Percentiles rank a stretch among this genome's conserved stretches.
These are phyloP conservation scores for Penicillium paradoxum DNA, from an alignment of 495 filamentous ascomycete genomes.

Conservation along the genomic window DNA sequence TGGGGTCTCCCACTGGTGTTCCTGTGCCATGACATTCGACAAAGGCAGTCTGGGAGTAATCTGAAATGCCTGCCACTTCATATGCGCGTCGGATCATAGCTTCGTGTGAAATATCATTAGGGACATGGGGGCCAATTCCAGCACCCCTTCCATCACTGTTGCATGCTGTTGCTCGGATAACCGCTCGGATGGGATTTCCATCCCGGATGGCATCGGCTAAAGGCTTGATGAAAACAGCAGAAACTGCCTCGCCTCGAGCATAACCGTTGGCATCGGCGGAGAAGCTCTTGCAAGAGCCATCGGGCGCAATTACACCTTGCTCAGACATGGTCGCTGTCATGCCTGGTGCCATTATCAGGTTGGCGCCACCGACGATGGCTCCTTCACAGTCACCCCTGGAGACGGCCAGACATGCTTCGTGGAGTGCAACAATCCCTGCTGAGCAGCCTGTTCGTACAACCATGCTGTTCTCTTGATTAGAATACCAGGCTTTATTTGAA, in stretches of 20 bases:
- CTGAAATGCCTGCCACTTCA: constrained; percentile 21
- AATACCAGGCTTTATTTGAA: too few relatives aligned
- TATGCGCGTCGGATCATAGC: constrained; percentile 35
- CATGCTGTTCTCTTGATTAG: constrained; percentile 8
- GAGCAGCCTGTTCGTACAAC: constrained; percentile 35
- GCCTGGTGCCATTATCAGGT: constrained; percentile 35
- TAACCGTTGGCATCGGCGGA: constrained; percentile 59
- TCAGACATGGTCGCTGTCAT: constrained; percentile 29
- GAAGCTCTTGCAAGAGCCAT: constrained; percentile 50
- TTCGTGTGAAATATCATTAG: constrained; percentile 26
- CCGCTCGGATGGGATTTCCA: constrained; percentile 33
- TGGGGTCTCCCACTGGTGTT: constrained; percentile 33
- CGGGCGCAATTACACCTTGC: constrained; percentile 25
- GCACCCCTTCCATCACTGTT: constrained; percentile 34
- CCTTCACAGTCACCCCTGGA: constrained; percentile 18
- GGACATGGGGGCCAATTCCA: constrained; percentile 1
- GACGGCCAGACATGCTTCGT: constrained; percentile 23
- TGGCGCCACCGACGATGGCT: constrained; percentile 46
- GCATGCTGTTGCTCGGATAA: constrained; percentile 29
- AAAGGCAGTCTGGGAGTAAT: constrained; percentile 22
- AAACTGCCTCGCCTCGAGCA: constrained; percentile 52
- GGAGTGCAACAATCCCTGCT: constrained; percentile 20
- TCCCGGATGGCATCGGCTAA: constrained; percentile 28
- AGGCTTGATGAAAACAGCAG: constrained; percentile 31
- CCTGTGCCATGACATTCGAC: constrained; percentile 33